Base-by-base conservation (phyloP, 75 land plant species). In the Chamaecyparis obtusa region DNA sequence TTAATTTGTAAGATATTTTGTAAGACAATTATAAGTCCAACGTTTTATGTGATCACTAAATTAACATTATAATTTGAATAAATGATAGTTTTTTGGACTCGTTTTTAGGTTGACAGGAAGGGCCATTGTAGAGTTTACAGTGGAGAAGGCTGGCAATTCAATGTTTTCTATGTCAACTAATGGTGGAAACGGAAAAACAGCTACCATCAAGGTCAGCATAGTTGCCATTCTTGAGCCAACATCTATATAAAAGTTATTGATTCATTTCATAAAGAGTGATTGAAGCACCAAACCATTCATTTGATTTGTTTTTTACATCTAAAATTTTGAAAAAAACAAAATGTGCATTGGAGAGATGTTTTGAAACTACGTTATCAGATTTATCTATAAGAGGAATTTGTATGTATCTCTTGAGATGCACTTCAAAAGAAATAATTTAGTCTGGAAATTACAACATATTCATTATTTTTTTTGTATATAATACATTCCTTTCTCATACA, bases 61-160 rank as follows among this genome's bases (percentile, higher is more conserved):
- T 30, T 27, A 44, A 80, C 83, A 39, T 24, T 84, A 27, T 13
- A 54, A 19, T 32, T 33, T 54, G 27, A 84, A 33, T 27, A 60
- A 39, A 33, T 86, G 46, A 37, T 27, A 21, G 49, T 80, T 80
- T 27, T 36, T 2, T 80, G 83, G 83, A 80, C 48, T 39, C 44
- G 51, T 87, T 84, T 87, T 69, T 85, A 96, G 98, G 90, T 89
- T 98, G 64, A 93, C 94, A 76, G 99, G 99, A 30, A 93, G 99
- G 88, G 98, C 91, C 87, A 89, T 69, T 43, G 94, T 94, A 82
- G 98, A 96, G 84, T 91, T 98, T 48, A 93, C 89, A 4, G 85
- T 98, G 80, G 95, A 93, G 88, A 97, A 93, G 86, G 97, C 92
- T 46, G 99, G 94, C 69, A 95, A 93, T 33, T 95, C 96, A 9